Conservation (phyloP, 139 green algal genomes). For the Bryopsis sp. region DNA sequence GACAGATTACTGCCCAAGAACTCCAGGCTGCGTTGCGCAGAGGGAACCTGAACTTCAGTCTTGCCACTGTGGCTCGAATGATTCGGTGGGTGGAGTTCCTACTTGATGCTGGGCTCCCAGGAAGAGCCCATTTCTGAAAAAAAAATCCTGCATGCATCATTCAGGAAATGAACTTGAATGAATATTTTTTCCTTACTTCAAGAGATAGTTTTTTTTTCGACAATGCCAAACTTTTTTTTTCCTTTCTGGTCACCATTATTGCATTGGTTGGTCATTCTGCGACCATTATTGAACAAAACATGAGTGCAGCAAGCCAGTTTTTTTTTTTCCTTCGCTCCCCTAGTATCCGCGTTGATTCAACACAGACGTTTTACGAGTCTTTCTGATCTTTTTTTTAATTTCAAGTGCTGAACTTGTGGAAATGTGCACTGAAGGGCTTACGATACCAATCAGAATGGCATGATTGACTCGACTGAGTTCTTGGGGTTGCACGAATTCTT, state of each 20-base stretch:
- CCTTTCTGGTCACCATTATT: too few relatives aligned
- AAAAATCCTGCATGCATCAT: too few relatives aligned
- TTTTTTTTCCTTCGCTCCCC: not conserved
- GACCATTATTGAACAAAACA: too few relatives aligned
- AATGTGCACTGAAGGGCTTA: constrained; percentile 26
- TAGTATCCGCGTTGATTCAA: not conserved
- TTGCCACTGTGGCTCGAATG: constrained; percentile 38
- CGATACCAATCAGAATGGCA: constrained; percentile 22
- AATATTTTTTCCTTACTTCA: too few relatives aligned
- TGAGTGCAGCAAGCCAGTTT: not conserved
- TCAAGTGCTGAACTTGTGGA: not conserved
- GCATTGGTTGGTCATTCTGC: too few relatives aligned
- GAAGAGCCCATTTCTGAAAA: too few relatives aligned
- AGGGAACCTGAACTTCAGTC: constrained; percentile 39
- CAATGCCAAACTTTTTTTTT: too few relatives aligned
- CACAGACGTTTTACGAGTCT: not conserved
- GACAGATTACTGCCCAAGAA: constrained; percentile 26
- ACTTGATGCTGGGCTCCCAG: too few relatives aligned
- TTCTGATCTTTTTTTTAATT: not conserved
- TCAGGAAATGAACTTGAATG: too few relatives aligned
- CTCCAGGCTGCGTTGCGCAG: constrained; percentile 38
- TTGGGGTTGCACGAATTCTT: constrained; percentile 45
- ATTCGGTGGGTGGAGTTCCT: constrained; percentile 40
- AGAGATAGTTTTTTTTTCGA: too few relatives aligned
- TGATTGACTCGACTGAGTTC: constrained; percentile 28